phyloP scores from a whole-genome alignment of 768 basidiomycete genomes.

The Pulveroboletus sp. region DNA sequence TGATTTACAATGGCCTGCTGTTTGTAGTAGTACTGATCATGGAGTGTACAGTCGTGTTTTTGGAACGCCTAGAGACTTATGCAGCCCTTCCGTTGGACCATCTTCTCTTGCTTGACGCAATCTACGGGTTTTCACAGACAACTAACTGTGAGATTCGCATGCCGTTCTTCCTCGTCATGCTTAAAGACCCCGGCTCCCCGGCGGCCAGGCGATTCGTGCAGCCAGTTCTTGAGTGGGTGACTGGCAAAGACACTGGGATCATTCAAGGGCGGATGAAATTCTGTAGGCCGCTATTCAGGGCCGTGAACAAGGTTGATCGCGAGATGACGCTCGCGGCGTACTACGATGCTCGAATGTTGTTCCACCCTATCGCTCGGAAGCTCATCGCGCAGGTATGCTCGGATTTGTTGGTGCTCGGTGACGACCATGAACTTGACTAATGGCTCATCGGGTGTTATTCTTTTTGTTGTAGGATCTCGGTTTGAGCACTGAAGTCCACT shows the following conservation, averaged over 20 bases:
- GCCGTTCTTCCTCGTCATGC: conserved; percentile 47
- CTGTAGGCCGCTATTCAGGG: conserved; percentile 45
- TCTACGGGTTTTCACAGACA: conserved; percentile 40
- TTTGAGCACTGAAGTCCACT: not conserved
- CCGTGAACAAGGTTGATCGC: conserved; percentile 33
- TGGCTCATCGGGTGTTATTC: not conserved
- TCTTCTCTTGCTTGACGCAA: conserved; percentile 37
- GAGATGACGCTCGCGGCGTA: conserved; percentile 36
- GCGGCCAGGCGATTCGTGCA: conserved; percentile 31
- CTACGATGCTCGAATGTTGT: conserved; percentile 28
- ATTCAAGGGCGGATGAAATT: conserved; percentile 55
- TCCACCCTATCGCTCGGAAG: conserved; percentile 50
- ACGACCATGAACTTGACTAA: not conserved
- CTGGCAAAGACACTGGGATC: conserved; percentile 36
- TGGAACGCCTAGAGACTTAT: conserved; percentile 45
- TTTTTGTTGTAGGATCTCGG: conserved; percentile 23
- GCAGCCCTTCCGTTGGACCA: conserved; percentile 40
- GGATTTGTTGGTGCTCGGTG: not conserved
- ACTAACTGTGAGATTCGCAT: conserved; percentile 50
- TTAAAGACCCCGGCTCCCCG: conserved; percentile 34
- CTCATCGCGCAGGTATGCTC: conserved; percentile 44
- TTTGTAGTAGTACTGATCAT: not conserved
- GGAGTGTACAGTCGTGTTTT: conserved; percentile 44
- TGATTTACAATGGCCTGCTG: not conserved
- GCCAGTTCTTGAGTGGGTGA: conserved; percentile 44